Evolutionary conservation across 164 flowering plant genomes (phyloP), one percentile per base, ranked within the genome.

Genomic region (Tetrastigma voinierianum): DNA sequence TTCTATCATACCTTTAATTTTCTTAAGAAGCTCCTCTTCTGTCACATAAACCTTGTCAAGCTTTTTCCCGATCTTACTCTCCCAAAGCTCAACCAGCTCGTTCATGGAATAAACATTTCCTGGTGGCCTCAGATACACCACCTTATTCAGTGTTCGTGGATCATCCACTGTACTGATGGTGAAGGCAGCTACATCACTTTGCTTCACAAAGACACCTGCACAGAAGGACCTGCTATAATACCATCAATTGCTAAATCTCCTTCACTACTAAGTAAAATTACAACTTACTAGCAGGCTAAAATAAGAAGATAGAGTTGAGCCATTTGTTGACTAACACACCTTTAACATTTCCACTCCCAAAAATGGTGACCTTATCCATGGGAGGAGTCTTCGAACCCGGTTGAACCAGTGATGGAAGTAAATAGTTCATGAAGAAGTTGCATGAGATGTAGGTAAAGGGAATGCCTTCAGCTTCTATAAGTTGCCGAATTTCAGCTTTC

Each of bases 391-490:
- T 78, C 11, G 76, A 74, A 46, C 81, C 89, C 3, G 91, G 95
- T 68, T 93, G 96, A 65, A 79, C 93, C 13, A 93, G 84, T 9
- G 88, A 86, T 16, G 98, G 96, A 74, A 93, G 95, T 43, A 93
- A 78, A 78, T 71, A 77, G 66, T 87, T 82, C 65, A 79, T 81
- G 51, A 79, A 90, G 61, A 86, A 82, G 74, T 90, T 89, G 86
- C 90, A 87, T 60, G 80, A 89, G 12, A 93, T 69, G 57, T 67
- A 82, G 47, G 95, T 90, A 75, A 82, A 68, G 18, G 95, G 96
- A 77, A 93, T 93, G 63, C 82, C 86, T 73, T 82, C 83, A 46
- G 82, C 80, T 78, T 86, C 96, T 61, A 93, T 68, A 6, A 74
- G 66, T 16, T 87, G 86, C 56, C 95, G 76, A 53, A 90, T 84